phyloP scores from a whole-genome alignment of 805 yeast genomes.

The Monosporozyma unispora region DNA sequence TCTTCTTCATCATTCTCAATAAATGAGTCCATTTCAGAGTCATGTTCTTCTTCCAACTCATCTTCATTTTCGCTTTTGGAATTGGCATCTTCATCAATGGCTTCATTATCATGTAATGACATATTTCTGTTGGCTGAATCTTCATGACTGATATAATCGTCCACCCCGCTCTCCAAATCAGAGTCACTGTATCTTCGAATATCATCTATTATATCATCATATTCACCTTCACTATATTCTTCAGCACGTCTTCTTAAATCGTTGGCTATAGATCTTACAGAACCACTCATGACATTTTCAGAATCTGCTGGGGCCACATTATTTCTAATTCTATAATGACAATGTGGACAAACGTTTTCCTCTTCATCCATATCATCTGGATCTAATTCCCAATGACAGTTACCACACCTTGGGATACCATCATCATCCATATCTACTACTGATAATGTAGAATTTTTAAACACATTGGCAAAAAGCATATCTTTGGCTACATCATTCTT shows the following conservation, averaged over 20 bases:
- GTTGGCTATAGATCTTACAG: background rate
- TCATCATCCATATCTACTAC: constrained; percentile 56
- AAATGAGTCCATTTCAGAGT: constrained; percentile 15
- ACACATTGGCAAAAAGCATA: constrained; percentile 40
- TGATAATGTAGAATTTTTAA: constrained; percentile 41
- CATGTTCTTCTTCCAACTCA: constrained; percentile 9
- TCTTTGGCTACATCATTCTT: constrained; percentile 21
- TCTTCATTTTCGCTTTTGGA: constrained; percentile 11
- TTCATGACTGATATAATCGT: too few species aligned
- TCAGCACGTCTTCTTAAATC: constrained; percentile 8
- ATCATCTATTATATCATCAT: constrained; percentile 8
- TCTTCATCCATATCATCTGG: constrained; percentile 20
- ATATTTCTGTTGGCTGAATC: constrained; percentile 2
- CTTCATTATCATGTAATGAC: constrained; percentile 9
- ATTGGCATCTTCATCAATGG: constrained; percentile 10
- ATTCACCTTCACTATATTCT: constrained; percentile 24
- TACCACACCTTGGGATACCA: constrained; percentile 65
- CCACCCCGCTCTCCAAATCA: constrained; percentile 6
- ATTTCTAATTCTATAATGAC: constrained; percentile 45
- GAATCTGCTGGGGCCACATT: constrained; percentile 4
- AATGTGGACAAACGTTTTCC: constrained; percentile 57
- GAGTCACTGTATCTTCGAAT: constrained; percentile 7
- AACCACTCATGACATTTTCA: background rate
- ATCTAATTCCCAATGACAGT: constrained; percentile 70
- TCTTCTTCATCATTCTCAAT: constrained; percentile 14